Evolutionary conservation across 495 filamentous ascomycete species (phyloP).

Genomic region (Talaromyces adpressus): DNA sequence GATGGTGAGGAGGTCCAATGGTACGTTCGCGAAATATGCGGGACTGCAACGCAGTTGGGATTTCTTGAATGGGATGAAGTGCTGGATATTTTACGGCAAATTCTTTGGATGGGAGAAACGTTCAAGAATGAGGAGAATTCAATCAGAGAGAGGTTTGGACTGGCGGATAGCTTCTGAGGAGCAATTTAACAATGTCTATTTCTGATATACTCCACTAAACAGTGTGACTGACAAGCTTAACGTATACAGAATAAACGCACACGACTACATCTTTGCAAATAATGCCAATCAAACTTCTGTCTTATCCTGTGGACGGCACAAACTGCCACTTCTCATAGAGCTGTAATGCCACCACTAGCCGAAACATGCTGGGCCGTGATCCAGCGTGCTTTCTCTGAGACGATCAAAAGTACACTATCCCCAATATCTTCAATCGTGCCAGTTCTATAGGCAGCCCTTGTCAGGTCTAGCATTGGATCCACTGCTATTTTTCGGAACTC

Average conservation of each 20-base stretch:
- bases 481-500: background rate
- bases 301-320: background rate
- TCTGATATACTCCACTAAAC: no score
- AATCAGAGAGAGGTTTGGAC: background rate
- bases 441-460: background rate
- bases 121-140: background rate
- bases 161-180: background rate
- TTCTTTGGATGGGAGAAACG: background rate
- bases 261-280: background rate
- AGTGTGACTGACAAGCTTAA: no score
- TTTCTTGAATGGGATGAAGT: background rate
- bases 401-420: slow-evolving; percentile 7
- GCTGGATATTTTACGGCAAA: background rate
- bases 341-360: slow-evolving; percentile 8
- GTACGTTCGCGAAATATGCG: background rate
- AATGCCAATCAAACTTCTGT: no score
- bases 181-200: background rate
- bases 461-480: background rate
- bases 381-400: slow-evolving; percentile 10
- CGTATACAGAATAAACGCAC: background rate
- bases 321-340: background rate
- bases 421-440: slow-evolving; percentile 7
- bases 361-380: slow-evolving; percentile 10
- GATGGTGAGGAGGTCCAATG: background rate
- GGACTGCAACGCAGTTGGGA: background rate